These are phyloP conservation scores for Colletotrichum orbiculare DNA, from an alignment of 2,329 filamentous ascomycete species.

Conservation along the genomic window DNA sequence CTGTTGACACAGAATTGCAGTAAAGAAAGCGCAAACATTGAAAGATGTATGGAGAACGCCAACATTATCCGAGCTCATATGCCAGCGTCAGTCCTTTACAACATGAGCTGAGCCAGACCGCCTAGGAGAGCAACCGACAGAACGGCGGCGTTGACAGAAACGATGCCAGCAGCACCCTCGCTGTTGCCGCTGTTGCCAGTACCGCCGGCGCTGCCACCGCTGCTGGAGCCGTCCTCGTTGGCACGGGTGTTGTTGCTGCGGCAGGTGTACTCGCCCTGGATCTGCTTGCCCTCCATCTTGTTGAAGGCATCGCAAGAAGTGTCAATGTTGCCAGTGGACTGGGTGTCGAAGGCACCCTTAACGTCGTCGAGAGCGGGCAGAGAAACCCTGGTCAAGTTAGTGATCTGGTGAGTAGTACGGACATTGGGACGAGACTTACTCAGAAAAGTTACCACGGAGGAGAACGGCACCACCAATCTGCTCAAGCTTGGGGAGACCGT, in stretches of 20 bases:
- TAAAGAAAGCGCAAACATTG: conserved; percentile 36
- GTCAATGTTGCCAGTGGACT: conserved; percentile 71
- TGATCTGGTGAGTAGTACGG: neutral
- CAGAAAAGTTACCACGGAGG: conserved; percentile 84
- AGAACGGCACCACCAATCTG: conserved; percentile 83
- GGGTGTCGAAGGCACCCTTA: conserved; percentile 76
- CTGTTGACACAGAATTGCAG: conserved; percentile 31
- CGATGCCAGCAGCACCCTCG: conserved; percentile 56
- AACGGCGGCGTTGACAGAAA: conserved; percentile 59
- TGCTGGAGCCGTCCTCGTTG: conserved; percentile 56
- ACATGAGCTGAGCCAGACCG: conserved; percentile 58
- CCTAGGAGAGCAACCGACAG: conserved; percentile 60
- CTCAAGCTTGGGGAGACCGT: conserved; percentile 75
- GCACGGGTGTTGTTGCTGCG: conserved; percentile 61
- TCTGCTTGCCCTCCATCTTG: conserved; percentile 50
- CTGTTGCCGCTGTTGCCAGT: conserved; percentile 44
- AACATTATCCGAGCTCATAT: conserved; percentile 35
- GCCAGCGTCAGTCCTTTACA: conserved; percentile 52
- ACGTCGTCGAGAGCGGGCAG: conserved; percentile 76
- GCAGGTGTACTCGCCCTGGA: conserved; percentile 64
- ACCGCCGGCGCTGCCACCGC: conserved; percentile 44
- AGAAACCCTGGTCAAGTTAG: conserved; percentile 66
- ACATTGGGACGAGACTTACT: conserved; percentile 41
- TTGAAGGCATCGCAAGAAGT: conserved; percentile 66
- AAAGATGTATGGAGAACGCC: conserved; percentile 39